Percentiles rank a stretch among this genome's conserved stretches.
These are phyloP conservation scores for Fusarium incarnatum DNA, from an alignment of 2,329 filamentous ascomycete species.

Conservation along the genomic window DNA sequence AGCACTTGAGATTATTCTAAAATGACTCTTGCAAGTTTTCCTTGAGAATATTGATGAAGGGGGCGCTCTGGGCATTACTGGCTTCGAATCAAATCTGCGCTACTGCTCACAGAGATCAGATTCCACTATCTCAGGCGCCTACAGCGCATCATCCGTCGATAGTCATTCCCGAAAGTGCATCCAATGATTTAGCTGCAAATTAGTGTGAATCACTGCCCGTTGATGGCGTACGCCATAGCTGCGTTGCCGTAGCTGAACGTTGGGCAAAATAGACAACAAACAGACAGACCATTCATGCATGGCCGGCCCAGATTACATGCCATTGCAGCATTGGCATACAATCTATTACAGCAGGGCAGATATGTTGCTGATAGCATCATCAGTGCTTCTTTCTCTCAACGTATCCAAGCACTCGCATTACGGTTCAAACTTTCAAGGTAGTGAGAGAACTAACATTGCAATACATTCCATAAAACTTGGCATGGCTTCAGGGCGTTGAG, in stretches of 20 bases:
- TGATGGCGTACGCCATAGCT: constrained; percentile 26
- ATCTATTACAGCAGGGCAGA: not conserved
- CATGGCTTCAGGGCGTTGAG: not conserved
- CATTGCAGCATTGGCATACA: not conserved
- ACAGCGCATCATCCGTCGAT: constrained; percentile 9
- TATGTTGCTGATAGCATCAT: not conserved
- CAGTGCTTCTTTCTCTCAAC: not conserved
- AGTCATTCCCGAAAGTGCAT: not conserved
- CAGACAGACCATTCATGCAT: constrained; percentile 13
- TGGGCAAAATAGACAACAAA: constrained; percentile 18
- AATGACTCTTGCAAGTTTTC: constrained; percentile 26
- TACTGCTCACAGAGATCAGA: not conserved
- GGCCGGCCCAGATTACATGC: constrained; percentile 2
- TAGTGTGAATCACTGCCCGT: constrained; percentile 32
- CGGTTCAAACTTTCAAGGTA: not conserved
- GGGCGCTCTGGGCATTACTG: constrained; percentile 14
- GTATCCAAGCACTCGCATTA: not conserved
- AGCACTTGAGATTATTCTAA: constrained; percentile 25
- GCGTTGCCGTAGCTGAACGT: constrained; percentile 31
- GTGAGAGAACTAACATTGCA: not conserved
- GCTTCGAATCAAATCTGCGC: constrained; percentile 13
- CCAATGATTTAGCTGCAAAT: constrained; percentile 12
- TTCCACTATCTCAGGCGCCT: constrained; percentile 15
- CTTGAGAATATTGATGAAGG: constrained; percentile 18
- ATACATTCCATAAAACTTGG: constrained; percentile 18